phyloP scores from a whole-genome alignment of 176 grass and related monocot genomes.

The Miscanthus lutarioriparius region DNA sequence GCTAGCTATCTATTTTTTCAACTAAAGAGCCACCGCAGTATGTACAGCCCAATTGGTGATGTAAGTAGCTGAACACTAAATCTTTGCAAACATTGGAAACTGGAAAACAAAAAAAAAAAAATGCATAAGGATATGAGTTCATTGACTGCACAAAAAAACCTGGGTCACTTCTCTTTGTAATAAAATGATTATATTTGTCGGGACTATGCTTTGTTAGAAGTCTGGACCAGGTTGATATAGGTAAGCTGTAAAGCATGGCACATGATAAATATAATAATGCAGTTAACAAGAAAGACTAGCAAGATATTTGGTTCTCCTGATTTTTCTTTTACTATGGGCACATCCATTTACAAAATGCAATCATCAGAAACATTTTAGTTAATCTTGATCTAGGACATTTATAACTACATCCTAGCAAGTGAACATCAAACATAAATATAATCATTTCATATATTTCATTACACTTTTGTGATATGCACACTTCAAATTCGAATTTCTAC shows the following conservation, averaged over 20 bases:
- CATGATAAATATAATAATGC: slow-evolving; percentile 18
- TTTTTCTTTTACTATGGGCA: neutral
- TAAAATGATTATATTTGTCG: neutral
- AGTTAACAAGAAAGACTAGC: slow-evolving; percentile 1
- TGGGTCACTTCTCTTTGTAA: neutral
- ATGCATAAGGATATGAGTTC: slow-evolving; percentile 11
- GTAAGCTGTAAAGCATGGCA: neutral
- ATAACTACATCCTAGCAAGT: neutral
- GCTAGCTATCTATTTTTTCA: slow-evolving; percentile 98
- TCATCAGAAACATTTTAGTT: neutral
- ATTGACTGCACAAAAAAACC: slow-evolving; percentile 9
- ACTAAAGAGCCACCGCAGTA: slow-evolving; percentile 76
- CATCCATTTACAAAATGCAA: neutral
- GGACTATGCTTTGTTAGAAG: neutral
- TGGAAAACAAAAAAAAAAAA: neutral
- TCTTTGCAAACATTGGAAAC: slow-evolving; percentile 17
- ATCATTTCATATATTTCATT: neutral
- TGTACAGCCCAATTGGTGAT: slow-evolving; percentile 75
- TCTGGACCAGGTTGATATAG: neutral
- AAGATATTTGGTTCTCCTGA: slow-evolving; percentile 3
- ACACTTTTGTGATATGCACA: neutral
- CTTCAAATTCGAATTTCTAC: slow-evolving; percentile 22
- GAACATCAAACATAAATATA: neutral
- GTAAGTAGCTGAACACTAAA: slow-evolving; percentile 51
- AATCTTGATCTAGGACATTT: neutral